Evolutionary conservation across 140 eudicot genomes (phyloP).

Genomic region (Cichorium intybus): DNA sequence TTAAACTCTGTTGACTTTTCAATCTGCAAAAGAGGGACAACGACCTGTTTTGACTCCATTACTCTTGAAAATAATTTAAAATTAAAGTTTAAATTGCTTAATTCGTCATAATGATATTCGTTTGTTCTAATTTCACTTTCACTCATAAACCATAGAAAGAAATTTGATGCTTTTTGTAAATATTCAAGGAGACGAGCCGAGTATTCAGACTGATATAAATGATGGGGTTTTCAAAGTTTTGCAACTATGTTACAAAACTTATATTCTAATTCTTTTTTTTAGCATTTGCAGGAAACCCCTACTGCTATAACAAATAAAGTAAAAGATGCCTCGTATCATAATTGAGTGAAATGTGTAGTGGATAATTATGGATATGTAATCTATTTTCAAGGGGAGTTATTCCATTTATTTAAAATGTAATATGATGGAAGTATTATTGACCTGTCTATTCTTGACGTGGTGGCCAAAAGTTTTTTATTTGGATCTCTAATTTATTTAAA

Average conservation of each 20-base stretch:
- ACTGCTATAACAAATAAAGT: conserved; percentile 89
- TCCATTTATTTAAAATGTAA: too few species aligned
- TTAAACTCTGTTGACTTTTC: too few species aligned
- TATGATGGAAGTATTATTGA: too few species aligned
- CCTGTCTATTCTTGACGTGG: too few species aligned
- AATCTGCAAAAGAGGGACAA: too few species aligned
- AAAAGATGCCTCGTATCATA: conserved; percentile 78
- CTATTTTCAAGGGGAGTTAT: conserved; percentile 83
- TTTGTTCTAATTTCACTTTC: too few species aligned
- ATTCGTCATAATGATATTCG: too few species aligned
- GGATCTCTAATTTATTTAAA: too few species aligned
- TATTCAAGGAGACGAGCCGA: conserved; percentile 94
- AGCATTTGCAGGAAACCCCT: conserved; percentile 58
- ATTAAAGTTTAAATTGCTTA: too few species aligned
- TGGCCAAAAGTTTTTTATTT: too few species aligned
- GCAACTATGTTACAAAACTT: conserved; percentile 36
- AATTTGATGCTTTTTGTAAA: conserved; percentile 76
- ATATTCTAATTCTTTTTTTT: background rate
- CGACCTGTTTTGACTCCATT: too few species aligned
- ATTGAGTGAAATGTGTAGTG: conserved; percentile 90
- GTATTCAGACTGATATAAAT: conserved; percentile 75
- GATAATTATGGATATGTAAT: conserved; percentile 81
- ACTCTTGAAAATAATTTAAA: too few species aligned
- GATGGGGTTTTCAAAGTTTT: conserved; percentile 77
- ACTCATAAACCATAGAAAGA: conserved; percentile 46